Conservation (phyloP, 208 protist genomes). For the Crithidia bombi region DNA sequence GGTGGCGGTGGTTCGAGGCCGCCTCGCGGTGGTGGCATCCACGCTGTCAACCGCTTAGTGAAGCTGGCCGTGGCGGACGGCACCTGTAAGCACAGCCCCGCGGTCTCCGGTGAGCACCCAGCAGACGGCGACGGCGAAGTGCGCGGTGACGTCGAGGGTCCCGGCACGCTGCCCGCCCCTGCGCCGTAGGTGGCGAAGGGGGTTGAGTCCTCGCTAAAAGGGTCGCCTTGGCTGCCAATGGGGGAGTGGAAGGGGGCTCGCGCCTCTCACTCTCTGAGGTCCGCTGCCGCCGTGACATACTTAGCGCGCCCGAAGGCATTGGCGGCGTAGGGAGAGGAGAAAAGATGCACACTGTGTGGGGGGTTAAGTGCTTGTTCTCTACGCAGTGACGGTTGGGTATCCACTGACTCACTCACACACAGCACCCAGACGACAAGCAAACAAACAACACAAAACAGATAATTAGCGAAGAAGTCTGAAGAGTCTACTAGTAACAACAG, state of each 20-base stretch:
- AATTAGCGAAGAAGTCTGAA: not conserved
- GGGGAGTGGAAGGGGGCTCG: conserved; percentile 13
- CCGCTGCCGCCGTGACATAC: conserved; percentile 12
- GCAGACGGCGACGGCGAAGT: not conserved
- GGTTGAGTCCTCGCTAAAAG: conserved; percentile 11
- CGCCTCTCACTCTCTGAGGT: conserved; percentile 10
- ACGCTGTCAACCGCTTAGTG: not conserved
- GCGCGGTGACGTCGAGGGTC: not conserved
- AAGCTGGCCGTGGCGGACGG: conserved; percentile 14
- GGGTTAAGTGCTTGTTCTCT: too few species aligned
- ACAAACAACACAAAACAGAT: not conserved
- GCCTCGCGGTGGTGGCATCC: conserved; percentile 5
- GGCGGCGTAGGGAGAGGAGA: not conserved
- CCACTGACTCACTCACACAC: not conserved
- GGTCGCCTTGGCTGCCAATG: conserved; percentile 6
- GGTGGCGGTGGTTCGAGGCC: not conserved
- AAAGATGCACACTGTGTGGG: too few species aligned
- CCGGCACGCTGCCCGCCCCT: conserved; percentile 20
- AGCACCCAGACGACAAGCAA: not conserved
- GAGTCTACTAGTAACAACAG: not conserved
- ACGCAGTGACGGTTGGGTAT: too few species aligned
- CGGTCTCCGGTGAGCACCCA: conserved; percentile 1
- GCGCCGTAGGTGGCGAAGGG: conserved; percentile 23
- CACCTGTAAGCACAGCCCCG: not conserved
- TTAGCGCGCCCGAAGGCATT: conserved; percentile 13